Base-by-base conservation (phyloP, 2,329 filamentous ascomycete species). In the Conoideocrella luteorostrata region DNA sequence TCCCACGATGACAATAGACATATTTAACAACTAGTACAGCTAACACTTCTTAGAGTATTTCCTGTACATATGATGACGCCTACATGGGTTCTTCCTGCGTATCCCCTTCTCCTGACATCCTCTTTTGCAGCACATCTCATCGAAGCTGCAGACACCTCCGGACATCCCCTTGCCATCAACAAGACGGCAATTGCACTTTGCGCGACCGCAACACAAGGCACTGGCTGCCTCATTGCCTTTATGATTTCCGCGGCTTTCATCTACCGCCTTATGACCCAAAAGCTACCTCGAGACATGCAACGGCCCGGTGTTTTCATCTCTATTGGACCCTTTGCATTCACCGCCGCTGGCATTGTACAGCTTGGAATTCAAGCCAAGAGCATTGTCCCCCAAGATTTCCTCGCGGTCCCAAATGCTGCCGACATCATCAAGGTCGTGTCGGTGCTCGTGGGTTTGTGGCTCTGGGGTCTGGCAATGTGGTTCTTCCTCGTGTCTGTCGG, bases 201-300 rank as follows among this genome's bases (percentile, higher is more conserved):
- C 10, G 71, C 73, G 7, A 54, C 77, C 18, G 66, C 72, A 0
- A 64, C 72, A 1, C 75, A 79, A 52, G 76, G 74, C 6, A 75
- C 72, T 2, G 75, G 74, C 0, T 78, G 75, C 48, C 62, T 78
- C 3, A 75, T 79, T 36, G 71, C 70, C 38, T 74, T 91, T 46
- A 90, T 90, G 82, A 86, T 94, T 21, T 89, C 88, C 49, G 79
- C 84, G 1, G 85, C 88, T 39, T 93, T 90, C 58, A 78, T 94
- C 39, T 93, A 93, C 59, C 79, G 88, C 23, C 73, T 94, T 22
- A 93, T 93, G 87, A 91, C 87, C 0, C 85, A 91, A 56, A 93
- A 93, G 55, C 70, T 94, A 0, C 88, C 88, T 0, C 74, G 78
- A 43, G 87, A 91, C 56, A 80, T 76, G 33, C 74, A 88, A 17